Percentiles rank a stretch among this genome's conserved stretches.
Evolutionary conservation across 169 alveolate genomes (phyloP).

Genomic region (Plasmodium coatneyi): DNA sequence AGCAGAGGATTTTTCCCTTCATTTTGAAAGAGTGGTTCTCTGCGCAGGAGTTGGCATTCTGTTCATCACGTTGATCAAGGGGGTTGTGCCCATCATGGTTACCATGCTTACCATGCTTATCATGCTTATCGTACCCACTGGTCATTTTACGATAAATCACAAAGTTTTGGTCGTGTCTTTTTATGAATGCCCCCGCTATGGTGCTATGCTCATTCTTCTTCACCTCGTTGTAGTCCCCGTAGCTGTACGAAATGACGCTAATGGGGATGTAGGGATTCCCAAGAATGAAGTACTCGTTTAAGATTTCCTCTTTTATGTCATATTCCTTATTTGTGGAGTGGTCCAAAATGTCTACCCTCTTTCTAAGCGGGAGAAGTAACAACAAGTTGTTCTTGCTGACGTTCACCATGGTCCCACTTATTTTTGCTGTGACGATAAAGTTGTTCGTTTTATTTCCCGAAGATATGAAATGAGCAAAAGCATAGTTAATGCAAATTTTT

Average conservation of each 20-base stretch:
- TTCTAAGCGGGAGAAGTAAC: constrained; percentile 42
- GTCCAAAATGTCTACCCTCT: constrained; percentile 62
- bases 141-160: constrained; percentile 14
- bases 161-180: constrained; percentile 11
- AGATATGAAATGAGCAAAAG: constrained; percentile 74
- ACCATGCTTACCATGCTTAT: too few relatives aligned
- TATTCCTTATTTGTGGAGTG: constrained; percentile 47
- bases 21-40: constrained; percentile 20
- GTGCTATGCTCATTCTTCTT: constrained; percentile 42
- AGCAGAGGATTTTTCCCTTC: constrained; percentile 35
- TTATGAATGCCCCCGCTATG: constrained; percentile 65
- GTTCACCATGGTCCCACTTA: constrained; percentile 67
- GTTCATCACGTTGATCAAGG: not conserved
- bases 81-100: too few relatives aligned
- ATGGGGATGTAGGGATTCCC: constrained; percentile 74
- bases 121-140: not conserved
- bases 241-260: constrained; percentile 38
- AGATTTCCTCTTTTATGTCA: constrained; percentile 72
- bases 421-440: constrained; percentile 44
- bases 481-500: constrained; percentile 72
- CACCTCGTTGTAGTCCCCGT: constrained; percentile 33
- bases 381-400: constrained; percentile 33
- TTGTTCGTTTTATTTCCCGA: constrained; percentile 32
- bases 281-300: constrained; percentile 63
- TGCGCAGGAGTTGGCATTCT: not conserved